Base-by-base conservation (phyloP, 2,329 filamentous ascomycete genomes). In the Pseudogymnoascus pannorum region DNA sequence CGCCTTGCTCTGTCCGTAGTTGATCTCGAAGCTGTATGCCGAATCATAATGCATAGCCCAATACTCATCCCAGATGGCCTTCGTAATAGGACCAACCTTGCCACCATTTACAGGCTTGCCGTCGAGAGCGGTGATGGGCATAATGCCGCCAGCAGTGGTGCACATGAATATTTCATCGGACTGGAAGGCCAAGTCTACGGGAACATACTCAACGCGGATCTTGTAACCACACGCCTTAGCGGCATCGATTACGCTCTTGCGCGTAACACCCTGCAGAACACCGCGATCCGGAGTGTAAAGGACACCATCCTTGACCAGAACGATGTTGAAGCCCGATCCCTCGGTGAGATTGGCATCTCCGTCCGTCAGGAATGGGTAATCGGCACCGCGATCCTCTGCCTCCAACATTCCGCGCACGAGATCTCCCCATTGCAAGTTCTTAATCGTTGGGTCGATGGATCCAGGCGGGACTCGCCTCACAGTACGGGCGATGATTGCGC, bases 391-490 rank as follows among this genome's bases (percentile, higher is more conserved):
- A 63, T 81, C 79, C 0, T 63, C 58, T 0, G 78, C 78, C 66
- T 82, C 80, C 26, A 78, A 73, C 61, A 81, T 65, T 0, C 72
- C 77, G 0, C 78, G 70, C 1, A 72, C 75, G 1, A 80, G 66
- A 67, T 82, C 79, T 1, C 78, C 78, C 79, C 78, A 81, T 61
- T 81, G 76, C 14, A 79, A 68, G 64, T 81, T 81, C 73, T 81
- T 81, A 29, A 81, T 71, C 0, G 78, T 81, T 0, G 79, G 79
- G 64, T 82, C 79, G 3, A 81, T 76, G 0, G 75, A 70, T 0
- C 77, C 78, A 0, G 77, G 77, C 0, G 79, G 77, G 0, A 72
- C 72, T 1, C 78, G 69, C 2, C 76, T 72, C 0, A 81, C 78
- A 0, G 78, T 79, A 11, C 78, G 69, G 0, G 78, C 74, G 22